phyloP scores from a whole-genome alignment of 2,329 filamentous ascomycete genomes.

The Allantophomopsis lycopodina region DNA sequence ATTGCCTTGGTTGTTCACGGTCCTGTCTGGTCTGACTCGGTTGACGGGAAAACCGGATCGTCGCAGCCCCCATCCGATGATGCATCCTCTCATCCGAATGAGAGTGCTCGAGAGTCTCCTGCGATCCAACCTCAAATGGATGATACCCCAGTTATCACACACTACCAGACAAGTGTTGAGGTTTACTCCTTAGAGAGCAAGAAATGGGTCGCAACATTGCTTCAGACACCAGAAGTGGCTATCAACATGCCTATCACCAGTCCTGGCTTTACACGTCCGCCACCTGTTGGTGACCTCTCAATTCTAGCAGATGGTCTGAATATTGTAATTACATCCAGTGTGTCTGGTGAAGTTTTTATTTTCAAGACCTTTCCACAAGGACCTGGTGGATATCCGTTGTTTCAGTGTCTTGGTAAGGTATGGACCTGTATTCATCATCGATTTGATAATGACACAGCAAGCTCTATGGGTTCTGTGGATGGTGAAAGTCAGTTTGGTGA shows the following conservation, averaged over 20 bases:
- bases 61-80: conserved; percentile 8
- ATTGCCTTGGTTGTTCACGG: conserved; percentile 74
- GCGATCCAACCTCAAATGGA: conserved; percentile 3
- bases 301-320: conserved; percentile 61
- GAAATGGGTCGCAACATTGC: conserved; percentile 56
- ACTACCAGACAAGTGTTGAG: conserved; percentile 80
- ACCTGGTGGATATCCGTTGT: conserved; percentile 29
- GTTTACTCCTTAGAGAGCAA: conserved; percentile 75
- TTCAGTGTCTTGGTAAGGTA: conserved; percentile 68
- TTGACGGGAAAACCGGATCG: conserved; percentile 6
- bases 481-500: conserved; percentile 23
- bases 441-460: conserved; percentile 22
- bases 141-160: conserved; percentile 18
- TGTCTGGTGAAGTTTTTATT: conserved; percentile 78
- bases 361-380: conserved; percentile 38
- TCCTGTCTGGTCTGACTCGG: conserved; percentile 37
- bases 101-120: conserved; percentile 7
- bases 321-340: conserved; percentile 63
- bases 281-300: conserved; percentile 58
- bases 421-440: conserved; percentile 75
- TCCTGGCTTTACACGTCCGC: conserved; percentile 52
- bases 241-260: conserved; percentile 43
- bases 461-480: conserved; percentile 9
- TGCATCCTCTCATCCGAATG: conserved; percentile 5
- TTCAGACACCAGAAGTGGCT: conserved; percentile 51